These are phyloP conservation scores for Aspergillus heteromorphus DNA, from an alignment of 495 filamentous ascomycete species.

Conservation along the genomic window DNA sequence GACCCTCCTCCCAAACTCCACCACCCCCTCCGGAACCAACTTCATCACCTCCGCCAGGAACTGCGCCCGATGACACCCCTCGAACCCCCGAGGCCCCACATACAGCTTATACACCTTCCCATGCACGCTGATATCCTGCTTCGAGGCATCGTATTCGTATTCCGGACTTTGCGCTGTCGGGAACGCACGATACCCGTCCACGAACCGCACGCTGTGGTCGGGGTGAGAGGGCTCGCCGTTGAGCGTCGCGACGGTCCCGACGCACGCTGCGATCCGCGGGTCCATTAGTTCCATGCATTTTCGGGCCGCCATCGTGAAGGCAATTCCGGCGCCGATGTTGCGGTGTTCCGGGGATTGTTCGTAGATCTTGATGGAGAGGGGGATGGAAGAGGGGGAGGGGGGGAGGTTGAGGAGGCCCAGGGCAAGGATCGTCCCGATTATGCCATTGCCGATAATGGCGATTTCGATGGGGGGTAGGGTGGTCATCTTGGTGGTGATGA, in stretches of 20 bases:
- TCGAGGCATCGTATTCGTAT: conserved; percentile 6
- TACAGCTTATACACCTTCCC: conserved; percentile 13
- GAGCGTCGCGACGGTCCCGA: conserved; percentile 12
- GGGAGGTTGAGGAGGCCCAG: conserved; percentile 29
- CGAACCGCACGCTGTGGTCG: conserved; percentile 25
- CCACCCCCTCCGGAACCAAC: conserved; percentile 41
- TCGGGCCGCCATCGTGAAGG: conserved; percentile 33
- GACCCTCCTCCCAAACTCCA: conserved; percentile 37
- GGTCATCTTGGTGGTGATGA: background rate
- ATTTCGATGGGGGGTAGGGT: conserved; percentile 6
- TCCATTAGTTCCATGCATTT: conserved; percentile 22
- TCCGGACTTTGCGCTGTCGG: conserved; percentile 1
- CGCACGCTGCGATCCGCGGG: conserved; percentile 15
- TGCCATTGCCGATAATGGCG: conserved; percentile 42
- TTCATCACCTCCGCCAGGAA: conserved; percentile 54
- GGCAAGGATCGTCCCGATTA: conserved; percentile 35
- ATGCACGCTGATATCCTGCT: conserved; percentile 6
- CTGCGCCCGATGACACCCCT: conserved; percentile 48
- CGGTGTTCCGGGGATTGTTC: conserved; percentile 31
- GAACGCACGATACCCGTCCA: conserved; percentile 30
- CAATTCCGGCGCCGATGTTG: conserved; percentile 42
- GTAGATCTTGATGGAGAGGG: conserved; percentile 34
- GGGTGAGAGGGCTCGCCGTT: conserved; percentile 15
- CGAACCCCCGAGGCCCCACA: conserved; percentile 26
- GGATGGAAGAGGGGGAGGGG: background rate